Percentiles rank a stretch among this genome's conserved stretches.
Conservation (phyloP, 306 rosid species). For the Pachyrhizus erosus region DNA sequence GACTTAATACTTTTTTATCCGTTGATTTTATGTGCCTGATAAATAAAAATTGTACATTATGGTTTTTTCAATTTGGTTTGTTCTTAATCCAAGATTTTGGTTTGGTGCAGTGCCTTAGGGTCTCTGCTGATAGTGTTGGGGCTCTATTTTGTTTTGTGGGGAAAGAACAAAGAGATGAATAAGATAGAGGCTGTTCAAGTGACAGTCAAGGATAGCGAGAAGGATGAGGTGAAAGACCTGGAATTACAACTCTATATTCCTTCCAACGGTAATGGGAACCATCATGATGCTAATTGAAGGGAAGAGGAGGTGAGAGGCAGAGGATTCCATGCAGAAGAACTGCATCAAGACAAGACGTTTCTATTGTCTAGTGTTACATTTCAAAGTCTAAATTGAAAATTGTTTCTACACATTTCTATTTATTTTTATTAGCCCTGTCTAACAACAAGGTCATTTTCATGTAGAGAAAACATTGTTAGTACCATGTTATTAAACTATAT, state of each 20-base stretch:
- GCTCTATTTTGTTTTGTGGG: slow-evolving; percentile 76
- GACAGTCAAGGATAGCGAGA: neutral
- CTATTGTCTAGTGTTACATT: neutral
- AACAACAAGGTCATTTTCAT: neutral
- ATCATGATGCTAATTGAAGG: neutral
- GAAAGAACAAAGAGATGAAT: slow-evolving; percentile 64
- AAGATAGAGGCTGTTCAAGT: neutral
- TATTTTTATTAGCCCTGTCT: neutral
- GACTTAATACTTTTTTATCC: too few relatives aligned
- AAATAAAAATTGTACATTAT: neutral
- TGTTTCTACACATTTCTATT: neutral
- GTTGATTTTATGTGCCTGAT: neutral
- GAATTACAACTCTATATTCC: slow-evolving; percentile 39
- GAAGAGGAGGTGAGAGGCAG: neutral
- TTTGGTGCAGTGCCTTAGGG: slow-evolving; percentile 47
- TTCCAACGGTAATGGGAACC: slow-evolving; percentile 12
- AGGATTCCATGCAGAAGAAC: slow-evolving; percentile 7
- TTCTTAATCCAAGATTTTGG: neutral
- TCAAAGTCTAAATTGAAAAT: neutral
- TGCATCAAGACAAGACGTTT: neutral
- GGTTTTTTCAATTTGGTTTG: neutral
- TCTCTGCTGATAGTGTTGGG: slow-evolving; percentile 61
- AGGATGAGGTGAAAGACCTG: slow-evolving; percentile 33
- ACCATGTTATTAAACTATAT: neutral
- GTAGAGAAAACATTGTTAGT: neutral